These are phyloP conservation scores for Tetrapisispora phaffii DNA, from an alignment of 805 yeast species.

Conservation along the genomic window DNA sequence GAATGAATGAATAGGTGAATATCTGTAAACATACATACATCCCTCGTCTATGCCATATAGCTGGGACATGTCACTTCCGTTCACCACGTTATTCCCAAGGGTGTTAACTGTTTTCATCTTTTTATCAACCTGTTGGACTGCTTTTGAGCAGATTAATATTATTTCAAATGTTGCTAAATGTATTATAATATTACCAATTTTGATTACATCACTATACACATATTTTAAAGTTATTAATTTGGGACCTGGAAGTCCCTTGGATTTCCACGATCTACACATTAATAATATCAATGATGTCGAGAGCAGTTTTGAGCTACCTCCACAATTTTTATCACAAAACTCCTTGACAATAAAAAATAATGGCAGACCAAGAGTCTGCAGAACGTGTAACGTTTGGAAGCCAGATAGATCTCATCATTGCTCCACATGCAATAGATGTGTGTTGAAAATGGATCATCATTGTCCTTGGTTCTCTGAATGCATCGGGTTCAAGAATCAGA, in stretches of 20 bases:
- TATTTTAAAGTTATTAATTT: conserved; percentile 42
- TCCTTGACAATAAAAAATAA: conserved; percentile 41
- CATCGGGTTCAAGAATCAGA: conserved; percentile 74
- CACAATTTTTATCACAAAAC: conserved; percentile 32
- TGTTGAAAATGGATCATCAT: conserved; percentile 86
- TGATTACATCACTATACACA: conserved; percentile 31
- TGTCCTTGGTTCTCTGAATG: conserved; percentile 92
- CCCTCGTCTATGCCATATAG: too few relatives aligned
- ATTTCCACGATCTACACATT: conserved; percentile 38
- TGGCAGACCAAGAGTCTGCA: conserved; percentile 61
- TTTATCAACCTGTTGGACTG: conserved; percentile 15
- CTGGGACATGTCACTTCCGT: not conserved
- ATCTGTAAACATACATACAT: too few relatives aligned
- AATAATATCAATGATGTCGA: conserved; percentile 22
- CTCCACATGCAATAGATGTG: conserved; percentile 57
- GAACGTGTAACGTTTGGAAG: conserved; percentile 62
- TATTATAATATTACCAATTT: conserved; percentile 2
- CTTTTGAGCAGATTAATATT: conserved; percentile 10
- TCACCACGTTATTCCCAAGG: conserved; percentile 18
- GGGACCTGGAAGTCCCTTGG: conserved; percentile 62
- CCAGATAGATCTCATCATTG: conserved; percentile 89
- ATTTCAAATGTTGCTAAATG: conserved; percentile 8
- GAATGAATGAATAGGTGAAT: too few relatives aligned
- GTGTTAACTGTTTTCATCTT: conserved; percentile 15
- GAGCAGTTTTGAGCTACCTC: conserved; percentile 31